Conservation (phyloP, 2,329 filamentous ascomycete genomes). For the Alternaria ventricosa region DNA sequence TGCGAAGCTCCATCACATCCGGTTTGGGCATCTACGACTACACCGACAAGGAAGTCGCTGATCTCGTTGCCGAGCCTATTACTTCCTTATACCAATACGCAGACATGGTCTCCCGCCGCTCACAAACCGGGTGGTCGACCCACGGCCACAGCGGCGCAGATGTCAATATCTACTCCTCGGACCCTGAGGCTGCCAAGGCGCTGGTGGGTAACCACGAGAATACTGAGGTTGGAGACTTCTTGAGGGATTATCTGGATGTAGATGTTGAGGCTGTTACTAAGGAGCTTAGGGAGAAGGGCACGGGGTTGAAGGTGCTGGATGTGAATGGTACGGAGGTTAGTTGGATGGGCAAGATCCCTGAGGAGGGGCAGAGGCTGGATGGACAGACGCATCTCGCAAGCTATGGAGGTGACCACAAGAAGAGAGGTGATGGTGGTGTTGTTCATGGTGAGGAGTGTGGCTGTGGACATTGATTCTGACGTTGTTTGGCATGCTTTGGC, state of each 20-base stretch:
- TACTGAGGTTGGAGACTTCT: conserved; percentile 84
- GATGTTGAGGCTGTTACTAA: conserved; percentile 79
- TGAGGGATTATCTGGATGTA: conserved; percentile 78
- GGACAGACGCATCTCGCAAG: conserved; percentile 54
- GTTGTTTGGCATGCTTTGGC: background rate
- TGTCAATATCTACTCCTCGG: conserved; percentile 93
- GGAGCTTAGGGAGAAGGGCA: conserved; percentile 69
- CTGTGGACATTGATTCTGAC: conserved; percentile 34
- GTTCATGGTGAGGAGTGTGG: conserved; percentile 38
- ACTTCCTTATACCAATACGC: conserved; percentile 70
- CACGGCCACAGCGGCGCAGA: conserved; percentile 90
- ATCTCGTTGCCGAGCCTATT: conserved; percentile 65
- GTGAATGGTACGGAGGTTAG: conserved; percentile 38
- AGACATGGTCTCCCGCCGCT: conserved; percentile 84
- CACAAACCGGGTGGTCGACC: conserved; percentile 91
- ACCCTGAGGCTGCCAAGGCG: conserved; percentile 65
- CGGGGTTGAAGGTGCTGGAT: conserved; percentile 36
- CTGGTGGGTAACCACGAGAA: conserved; percentile 92
- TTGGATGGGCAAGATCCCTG: conserved; percentile 54
- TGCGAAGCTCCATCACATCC: conserved; percentile 71
- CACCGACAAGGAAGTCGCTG: conserved; percentile 71
- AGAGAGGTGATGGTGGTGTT: conserved; percentile 34
- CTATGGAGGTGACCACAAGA: conserved; percentile 47
- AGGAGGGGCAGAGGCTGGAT: conserved; percentile 52
- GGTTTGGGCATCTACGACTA: conserved; percentile 81